Conservation (phyloP, 2,329 filamentous ascomycete species). For the Helotiales sp. region DNA sequence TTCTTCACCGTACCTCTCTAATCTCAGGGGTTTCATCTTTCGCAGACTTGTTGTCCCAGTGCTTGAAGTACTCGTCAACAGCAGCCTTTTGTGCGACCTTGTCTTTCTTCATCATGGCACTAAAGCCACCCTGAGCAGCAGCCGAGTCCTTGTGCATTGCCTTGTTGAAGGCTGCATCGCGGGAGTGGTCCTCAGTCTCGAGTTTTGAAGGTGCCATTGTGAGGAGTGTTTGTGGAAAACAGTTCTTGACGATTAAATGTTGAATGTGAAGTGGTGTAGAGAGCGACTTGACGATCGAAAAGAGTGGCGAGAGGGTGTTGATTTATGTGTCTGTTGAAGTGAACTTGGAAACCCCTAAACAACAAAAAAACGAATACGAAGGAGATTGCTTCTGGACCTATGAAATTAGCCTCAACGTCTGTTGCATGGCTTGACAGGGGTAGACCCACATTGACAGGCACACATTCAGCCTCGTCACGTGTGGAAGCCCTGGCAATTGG, state of each 20-base stretch:
- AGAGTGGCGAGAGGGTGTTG: neutral
- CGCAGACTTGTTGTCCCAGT: slow-evolving; percentile 85
- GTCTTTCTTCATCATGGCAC: slow-evolving; percentile 86
- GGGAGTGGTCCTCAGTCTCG: slow-evolving; percentile 78
- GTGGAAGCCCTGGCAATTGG: no score
- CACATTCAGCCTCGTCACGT: no score
- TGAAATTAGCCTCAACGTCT: no score
- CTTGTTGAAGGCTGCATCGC: slow-evolving; percentile 90
- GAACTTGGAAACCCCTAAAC: neutral
- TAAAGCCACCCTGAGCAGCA: slow-evolving; percentile 68
- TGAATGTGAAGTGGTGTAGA: neutral
- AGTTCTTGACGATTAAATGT: neutral
- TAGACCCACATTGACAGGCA: no score
- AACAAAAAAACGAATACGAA: no score
- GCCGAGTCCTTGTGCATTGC: slow-evolving; percentile 76
- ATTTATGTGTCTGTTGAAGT: neutral
- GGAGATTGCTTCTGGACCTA: no score
- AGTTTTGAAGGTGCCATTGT: slow-evolving; percentile 46
- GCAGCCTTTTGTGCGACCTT: slow-evolving; percentile 75
- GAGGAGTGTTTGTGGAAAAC: neutral
- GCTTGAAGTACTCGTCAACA: slow-evolving; percentile 93
- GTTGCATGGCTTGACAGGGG: no score
- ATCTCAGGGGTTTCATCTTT: slow-evolving; percentile 80
- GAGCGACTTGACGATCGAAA: neutral
- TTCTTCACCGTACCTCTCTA: slow-evolving; percentile 62